Evolutionary conservation across 768 basidiomycete genomes (phyloP), one percentile per base, ranked within the genome.

Genomic region (Tricholoma sp.): DNA sequence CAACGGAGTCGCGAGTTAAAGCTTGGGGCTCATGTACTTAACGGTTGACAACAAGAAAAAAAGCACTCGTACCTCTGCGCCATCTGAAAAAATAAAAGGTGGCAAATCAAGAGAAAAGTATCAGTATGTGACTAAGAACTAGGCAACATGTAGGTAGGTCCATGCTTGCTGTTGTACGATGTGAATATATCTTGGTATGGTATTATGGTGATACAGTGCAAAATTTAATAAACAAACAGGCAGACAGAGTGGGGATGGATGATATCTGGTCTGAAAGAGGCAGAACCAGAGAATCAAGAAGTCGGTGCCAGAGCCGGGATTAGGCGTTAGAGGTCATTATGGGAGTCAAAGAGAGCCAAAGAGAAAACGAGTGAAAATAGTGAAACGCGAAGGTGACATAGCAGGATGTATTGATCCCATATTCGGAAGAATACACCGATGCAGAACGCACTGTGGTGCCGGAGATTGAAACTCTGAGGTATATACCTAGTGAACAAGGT

Each of bases 171-270:
- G 45, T 29, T 47, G 29, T 49, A 32, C 9, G n/a, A 17, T 15
- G 29, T 49, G 47, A 49, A 49, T 49, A 49, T 49, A 49, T 49
- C 47, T 49, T 49, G 47, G 47, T 49, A 49, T 49, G 47, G 29
- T 49, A 49, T 49, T 49, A 49, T 13, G 47, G 47, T 48, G n/a
- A 48, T 15, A 31, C 15, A n/a, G 12, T 29, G 13, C 47, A 11
- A 24, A 44, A 24, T 24, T 44, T 18, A 44, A 24, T 18, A 15
- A 48, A 29, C 29, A 31, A 49, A 49, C 9, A 32, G 32, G 3
- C 6, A 2, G 29, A 11, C 3, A 6, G 15, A 29, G 47, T 10
- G 9, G 47, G 13, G 31, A 24, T 2, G 32, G 4, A 32, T 49
- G 47, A 49, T 49, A 6, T 6, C 3, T 8, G n/a, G 11, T 32